phyloP scores from a whole-genome alignment of 2,329 filamentous ascomycete genomes.

The Cercospora sesami region DNA sequence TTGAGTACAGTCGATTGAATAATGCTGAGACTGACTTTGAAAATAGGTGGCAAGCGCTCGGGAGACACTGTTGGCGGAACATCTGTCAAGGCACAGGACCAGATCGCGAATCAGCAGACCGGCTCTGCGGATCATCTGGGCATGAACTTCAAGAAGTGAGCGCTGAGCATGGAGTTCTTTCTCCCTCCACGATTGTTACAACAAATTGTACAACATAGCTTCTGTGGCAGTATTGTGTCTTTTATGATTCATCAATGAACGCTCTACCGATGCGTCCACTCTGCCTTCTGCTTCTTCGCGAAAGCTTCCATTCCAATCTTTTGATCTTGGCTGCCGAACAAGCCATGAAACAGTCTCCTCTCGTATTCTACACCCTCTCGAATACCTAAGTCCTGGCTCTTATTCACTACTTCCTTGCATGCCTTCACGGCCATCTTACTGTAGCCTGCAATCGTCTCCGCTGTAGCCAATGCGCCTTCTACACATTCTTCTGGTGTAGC shows the following conservation, averaged over 20 bases:
- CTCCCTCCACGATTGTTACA: conserved; percentile 2
- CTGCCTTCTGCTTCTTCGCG: conserved; percentile 87
- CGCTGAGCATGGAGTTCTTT: not conserved
- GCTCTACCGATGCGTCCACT: conserved; percentile 72
- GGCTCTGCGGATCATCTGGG: conserved; percentile 37
- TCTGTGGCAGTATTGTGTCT: not conserved
- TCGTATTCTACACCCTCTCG: conserved; percentile 94
- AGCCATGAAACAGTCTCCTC: conserved; percentile 83
- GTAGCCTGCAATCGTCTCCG: conserved; percentile 84
- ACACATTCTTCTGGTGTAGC: conserved; percentile 78
- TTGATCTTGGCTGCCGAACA: conserved; percentile 95
- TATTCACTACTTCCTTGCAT: conserved; percentile 97
- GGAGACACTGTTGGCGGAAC: conserved; percentile 33
- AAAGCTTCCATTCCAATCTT: conserved; percentile 95
- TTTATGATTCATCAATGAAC: not conserved
- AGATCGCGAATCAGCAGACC: conserved; percentile 34
- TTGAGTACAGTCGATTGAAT: not conserved
- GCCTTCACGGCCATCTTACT: conserved; percentile 84
- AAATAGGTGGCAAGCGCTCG: conserved; percentile 24
- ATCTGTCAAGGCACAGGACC: conserved; percentile 29
- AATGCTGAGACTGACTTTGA: not conserved
- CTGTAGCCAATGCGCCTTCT: conserved; percentile 76
- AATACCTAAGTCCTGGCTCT: conserved; percentile 88
- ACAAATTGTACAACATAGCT: conserved; percentile 3
- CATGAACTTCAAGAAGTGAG: conserved; percentile 32